phyloP scores from a whole-genome alignment of 345 rosid genomes.

The Noccaea bulbosa region DNA sequence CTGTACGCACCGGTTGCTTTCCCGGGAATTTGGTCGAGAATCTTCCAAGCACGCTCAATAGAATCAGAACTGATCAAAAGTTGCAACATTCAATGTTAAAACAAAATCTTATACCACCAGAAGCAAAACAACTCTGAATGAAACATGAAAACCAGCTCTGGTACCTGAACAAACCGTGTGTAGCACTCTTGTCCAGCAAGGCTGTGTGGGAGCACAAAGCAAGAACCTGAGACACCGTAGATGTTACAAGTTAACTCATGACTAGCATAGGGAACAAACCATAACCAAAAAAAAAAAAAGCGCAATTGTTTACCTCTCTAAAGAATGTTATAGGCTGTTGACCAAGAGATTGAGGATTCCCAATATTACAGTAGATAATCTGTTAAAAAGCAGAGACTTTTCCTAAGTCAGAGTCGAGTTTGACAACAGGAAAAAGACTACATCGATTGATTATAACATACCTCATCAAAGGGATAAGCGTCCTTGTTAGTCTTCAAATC shows the following conservation, averaged over 20 bases:
- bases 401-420: slow-evolving; percentile 17
- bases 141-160: background rate
- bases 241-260: slow-evolving; percentile 20
- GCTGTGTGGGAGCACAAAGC: slow-evolving; percentile 90
- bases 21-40: slow-evolving; percentile 96
- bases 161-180: slow-evolving; percentile 94
- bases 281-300: background rate
- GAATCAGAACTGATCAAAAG: slow-evolving; percentile 73
- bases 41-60: slow-evolving; percentile 87
- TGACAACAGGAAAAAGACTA: background rate
- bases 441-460: slow-evolving; percentile 38
- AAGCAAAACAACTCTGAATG: background rate
- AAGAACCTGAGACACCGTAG: slow-evolving; percentile 65
- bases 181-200: slow-evolving; percentile 82
- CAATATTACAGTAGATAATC: slow-evolving; percentile 95
- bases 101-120: slow-evolving; percentile 10
- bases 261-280: slow-evolving; percentile 4
- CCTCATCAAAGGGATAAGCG: slow-evolving; percentile 85
- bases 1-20: slow-evolving; percentile 98
- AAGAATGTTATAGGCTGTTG: slow-evolving; percentile 92
- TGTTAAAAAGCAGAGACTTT: slow-evolving; percentile 26
- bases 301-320: slow-evolving; percentile 73
- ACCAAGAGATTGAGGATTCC: slow-evolving; percentile 96
- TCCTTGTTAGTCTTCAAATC: slow-evolving; percentile 71
- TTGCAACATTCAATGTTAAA: slow-evolving; percentile 1